A percentile compares a stretch with the other conserved stretches of the same genome.
phyloP scores from a whole-genome alignment of 208 protist species.

The Leishmania tropica region DNA sequence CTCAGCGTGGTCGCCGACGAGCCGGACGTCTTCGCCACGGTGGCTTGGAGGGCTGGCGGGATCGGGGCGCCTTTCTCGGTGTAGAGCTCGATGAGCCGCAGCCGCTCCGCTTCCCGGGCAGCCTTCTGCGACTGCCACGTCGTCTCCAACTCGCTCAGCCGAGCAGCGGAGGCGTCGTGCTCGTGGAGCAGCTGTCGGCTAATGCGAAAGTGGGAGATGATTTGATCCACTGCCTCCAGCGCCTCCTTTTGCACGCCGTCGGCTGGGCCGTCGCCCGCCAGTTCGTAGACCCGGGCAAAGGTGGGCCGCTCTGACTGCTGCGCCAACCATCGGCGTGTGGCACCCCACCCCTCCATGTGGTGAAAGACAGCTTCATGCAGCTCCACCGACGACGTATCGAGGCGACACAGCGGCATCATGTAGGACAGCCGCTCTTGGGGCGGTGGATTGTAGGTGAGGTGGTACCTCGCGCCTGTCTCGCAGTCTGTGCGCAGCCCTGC shows the following conservation, averaged over 20 bases:
- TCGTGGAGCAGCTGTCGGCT: constrained; percentile 41
- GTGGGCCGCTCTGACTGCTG: constrained; percentile 22
- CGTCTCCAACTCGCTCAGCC: constrained; percentile 40
- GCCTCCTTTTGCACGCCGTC: constrained; percentile 38
- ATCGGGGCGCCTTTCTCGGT: constrained; percentile 70
- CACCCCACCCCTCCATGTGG: constrained; percentile 60
- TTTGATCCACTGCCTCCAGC: constrained; percentile 30
- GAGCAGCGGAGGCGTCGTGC: constrained; percentile 44
- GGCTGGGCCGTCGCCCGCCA: constrained; percentile 53
- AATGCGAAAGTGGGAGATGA: constrained; percentile 35
- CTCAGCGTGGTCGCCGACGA: constrained; percentile 23
- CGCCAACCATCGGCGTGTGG: constrained; percentile 50
- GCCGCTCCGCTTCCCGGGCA: constrained; percentile 69
- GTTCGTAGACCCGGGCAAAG: constrained; percentile 53
- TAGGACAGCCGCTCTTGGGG: constrained; percentile 68
- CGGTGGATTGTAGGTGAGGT: constrained; percentile 81
- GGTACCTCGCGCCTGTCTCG: constrained; percentile 80
- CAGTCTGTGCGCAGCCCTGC: constrained; percentile 80
- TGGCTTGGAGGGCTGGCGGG: constrained; percentile 51
- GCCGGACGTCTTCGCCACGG: constrained; percentile 8
- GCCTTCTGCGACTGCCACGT: constrained; percentile 39
- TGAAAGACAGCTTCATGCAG: constrained; percentile 71
- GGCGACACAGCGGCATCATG: constrained; percentile 71
- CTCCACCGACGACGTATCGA: constrained; percentile 56
- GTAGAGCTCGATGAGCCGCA: constrained; percentile 65